Base-by-base conservation (phyloP, 768 basidiomycete species). In the Zangia roseola region DNA sequence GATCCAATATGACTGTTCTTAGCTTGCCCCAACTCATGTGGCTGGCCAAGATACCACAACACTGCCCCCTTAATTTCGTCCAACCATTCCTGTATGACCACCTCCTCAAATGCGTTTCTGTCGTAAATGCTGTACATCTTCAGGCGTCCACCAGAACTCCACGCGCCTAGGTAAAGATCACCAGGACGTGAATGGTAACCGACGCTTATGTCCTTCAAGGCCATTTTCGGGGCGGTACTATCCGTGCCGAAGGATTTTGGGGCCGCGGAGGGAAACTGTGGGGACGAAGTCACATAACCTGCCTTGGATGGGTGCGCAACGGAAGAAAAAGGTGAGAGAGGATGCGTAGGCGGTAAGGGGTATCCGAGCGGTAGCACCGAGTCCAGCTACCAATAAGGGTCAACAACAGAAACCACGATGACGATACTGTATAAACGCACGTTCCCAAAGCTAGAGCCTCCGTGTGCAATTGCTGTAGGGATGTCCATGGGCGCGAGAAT, bases 21-120 rank as follows among this genome's bases (percentile, higher is more conserved):
- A n/a, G n/a, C n/a, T n/a, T n/a, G n/a, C n/a, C n/a, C n/a, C n/a
- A n/a, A n/a, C n/a, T n/a, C n/a, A 38, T 52, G 40, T 12, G 5
- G 19, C 33, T 37, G 45, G 10, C 68, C 53, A 20, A 63, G 48
- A 50, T 65, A 69, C 38, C 55, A 60, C 28, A 58, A 33, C 17
- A 59, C 49, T 1, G 69, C 72, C 9, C 54, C 49, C 26, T 59
- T 64, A 2, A 77, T 63, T 52, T 80, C 77, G 2, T 60, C 54
- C 30, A 80, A 45, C 74, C 76, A 79, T 59, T 76, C 77, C 14
- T 58, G 49, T 20, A 77, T 65, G 5, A 71, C 43, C 9, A 51
- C 63, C 10, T 64, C 57, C 0, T 71, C 64, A 43, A 72, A 78
- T 2, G 74, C 72, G 56, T 79, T 76, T 24, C 56, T 65, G 53